These are phyloP conservation scores for Ceratobasidium papillatum DNA, from an alignment of 1,284 basidiomycete species.

Conservation along the genomic window DNA sequence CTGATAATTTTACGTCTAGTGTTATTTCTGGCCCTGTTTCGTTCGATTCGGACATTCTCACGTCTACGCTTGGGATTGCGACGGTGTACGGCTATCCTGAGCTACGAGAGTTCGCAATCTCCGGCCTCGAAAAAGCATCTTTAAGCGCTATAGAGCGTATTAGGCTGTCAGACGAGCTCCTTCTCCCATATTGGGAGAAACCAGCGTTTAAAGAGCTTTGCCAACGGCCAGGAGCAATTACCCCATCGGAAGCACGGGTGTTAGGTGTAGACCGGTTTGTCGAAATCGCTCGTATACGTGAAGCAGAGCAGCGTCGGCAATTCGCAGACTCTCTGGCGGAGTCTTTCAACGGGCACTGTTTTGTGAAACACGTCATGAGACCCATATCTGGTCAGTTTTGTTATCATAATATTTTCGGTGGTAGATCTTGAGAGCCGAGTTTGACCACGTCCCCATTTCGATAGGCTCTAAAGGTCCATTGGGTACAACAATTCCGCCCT, in stretches of 20 bases:
- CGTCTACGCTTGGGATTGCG: slow-evolving; percentile 6
- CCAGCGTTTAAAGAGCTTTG: slow-evolving; percentile 28
- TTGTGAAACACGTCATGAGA: background rate
- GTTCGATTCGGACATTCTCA: background rate
- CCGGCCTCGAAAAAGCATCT: background rate
- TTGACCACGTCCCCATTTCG: background rate
- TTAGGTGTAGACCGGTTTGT: slow-evolving; percentile 12
- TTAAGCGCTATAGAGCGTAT: slow-evolving; percentile 5
- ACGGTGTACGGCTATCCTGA: slow-evolving; percentile 1
- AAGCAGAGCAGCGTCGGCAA: slow-evolving; percentile 15
- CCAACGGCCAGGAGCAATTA: background rate
- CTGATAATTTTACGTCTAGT: background rate
- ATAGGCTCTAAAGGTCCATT: background rate
- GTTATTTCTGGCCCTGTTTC: background rate
- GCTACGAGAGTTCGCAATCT: slow-evolving; percentile 7
- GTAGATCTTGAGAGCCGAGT: no score
- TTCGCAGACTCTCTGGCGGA: background rate
- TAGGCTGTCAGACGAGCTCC: slow-evolving; percentile 14
- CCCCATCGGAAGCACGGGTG: slow-evolving; percentile 4
- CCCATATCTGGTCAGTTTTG: background rate
- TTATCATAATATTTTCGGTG: background rate
- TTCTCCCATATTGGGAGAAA: slow-evolving; percentile 8
- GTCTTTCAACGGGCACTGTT: background rate
- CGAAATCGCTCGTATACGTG: slow-evolving; percentile 10
- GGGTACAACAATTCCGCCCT: background rate